Base-by-base conservation (phyloP, 805 yeast species). In the Starmerella apis region DNA sequence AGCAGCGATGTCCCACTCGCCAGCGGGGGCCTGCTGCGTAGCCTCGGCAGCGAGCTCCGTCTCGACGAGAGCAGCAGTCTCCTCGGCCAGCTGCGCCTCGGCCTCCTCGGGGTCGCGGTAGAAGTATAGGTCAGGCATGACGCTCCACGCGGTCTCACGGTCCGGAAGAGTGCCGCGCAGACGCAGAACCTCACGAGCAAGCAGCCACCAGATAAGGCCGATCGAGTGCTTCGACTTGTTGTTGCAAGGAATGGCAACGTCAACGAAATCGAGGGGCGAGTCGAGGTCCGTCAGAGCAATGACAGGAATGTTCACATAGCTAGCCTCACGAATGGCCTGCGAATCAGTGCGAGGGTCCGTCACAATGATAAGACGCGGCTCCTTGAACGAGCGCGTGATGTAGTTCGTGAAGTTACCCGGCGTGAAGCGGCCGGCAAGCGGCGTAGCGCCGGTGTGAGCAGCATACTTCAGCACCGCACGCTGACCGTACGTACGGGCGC, bases 101-200 rank as follows among this genome's bases (percentile, higher is more conserved):
- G 84, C 83, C 78, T 92, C 99, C 80, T 90, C 97, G 71, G 99
- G 98, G 79, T 92, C 96, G 83, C 99, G 92, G 96, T 92, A 92
- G 88, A 92, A 92, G 88, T 88, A 92, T 75, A 92, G 82, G 79
- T 92, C 99, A 74, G 97, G 97, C 98, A 92, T 92, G 72, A 92
- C 92, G 65, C 94, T 77, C 99, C 99, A 92, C 74, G 84, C 82
- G 74, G 92, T 86, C 64, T 84, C 71, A 81, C 99, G 87, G 86
- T 85, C 83, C 71, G 94, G 87, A 65, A 92, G 75, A 71, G 87
- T 81, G 71, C 99, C 98, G 79, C 96, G 85, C 75, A 92, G 83
- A 80, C 99, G 86, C 72, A 92, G 81, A 67, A 92, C 97, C 79
- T 92, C 99, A 78, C 99, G 86, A 69, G 98, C 92, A 67, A 92